Evolutionary conservation across 257 asterid genomes (phyloP).

Genomic region (Rubia yunnanensis): DNA sequence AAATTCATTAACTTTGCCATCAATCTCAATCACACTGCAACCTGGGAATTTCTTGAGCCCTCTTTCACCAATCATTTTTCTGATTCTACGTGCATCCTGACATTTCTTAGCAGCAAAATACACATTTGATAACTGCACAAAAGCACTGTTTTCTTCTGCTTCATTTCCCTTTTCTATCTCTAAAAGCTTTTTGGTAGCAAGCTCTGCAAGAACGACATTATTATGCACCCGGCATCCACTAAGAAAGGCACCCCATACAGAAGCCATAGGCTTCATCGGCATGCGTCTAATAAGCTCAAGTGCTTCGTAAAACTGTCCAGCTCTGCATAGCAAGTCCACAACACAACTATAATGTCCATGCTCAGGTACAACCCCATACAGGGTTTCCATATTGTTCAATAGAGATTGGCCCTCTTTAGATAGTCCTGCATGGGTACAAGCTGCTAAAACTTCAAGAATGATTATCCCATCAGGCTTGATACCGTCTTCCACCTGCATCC

Average conservation of each 20-base stretch:
- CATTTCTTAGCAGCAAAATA: slow-evolving; percentile 27
- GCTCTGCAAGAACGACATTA: slow-evolving; percentile 29
- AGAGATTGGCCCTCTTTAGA: slow-evolving; percentile 25
- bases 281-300: slow-evolving; percentile 26
- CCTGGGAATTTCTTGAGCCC: slow-evolving; percentile 34
- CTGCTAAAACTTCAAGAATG: slow-evolving; percentile 30
- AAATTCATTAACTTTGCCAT: slow-evolving; percentile 30
- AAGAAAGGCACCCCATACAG: slow-evolving; percentile 40
- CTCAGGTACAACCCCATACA: slow-evolving; percentile 26
- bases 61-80: slow-evolving; percentile 33
- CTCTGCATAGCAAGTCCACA: slow-evolving; percentile 30
- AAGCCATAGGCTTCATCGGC: slow-evolving; percentile 36
- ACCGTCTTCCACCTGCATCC: slow-evolving; percentile 28
- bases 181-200: slow-evolving; percentile 29
- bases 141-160: slow-evolving; percentile 33
- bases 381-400: slow-evolving; percentile 25
- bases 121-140: slow-evolving; percentile 34
- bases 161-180: slow-evolving; percentile 23
- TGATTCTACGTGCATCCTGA: slow-evolving; percentile 27
- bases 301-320: slow-evolving; percentile 26
- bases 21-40: slow-evolving; percentile 32
- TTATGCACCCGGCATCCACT: slow-evolving; percentile 30
- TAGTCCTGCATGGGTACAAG: slow-evolving; percentile 33
- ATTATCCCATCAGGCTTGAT: slow-evolving; percentile 28
- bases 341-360: slow-evolving; percentile 38